These are phyloP conservation scores for Glomus cerebriforme DNA, from an alignment of 192 early-diverging fungal species.

Conservation along the genomic window DNA sequence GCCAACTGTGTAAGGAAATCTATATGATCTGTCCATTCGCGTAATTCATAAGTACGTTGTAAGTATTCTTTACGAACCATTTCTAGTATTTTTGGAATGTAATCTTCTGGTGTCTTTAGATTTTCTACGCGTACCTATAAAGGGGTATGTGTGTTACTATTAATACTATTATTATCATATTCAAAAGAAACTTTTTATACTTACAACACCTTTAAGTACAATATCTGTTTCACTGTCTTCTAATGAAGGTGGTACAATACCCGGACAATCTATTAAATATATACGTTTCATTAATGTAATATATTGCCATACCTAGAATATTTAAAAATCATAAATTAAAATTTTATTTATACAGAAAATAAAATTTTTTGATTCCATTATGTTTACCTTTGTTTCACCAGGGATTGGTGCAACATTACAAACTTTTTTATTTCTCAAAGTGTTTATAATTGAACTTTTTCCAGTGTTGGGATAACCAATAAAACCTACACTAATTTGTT, in stretches of 20 bases:
- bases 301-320: constrained; percentile 88
- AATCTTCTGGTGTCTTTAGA: constrained; percentile 84
- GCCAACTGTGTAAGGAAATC: constrained; percentile 93
- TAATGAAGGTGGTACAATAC: constrained; percentile 86
- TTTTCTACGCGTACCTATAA: constrained; percentile 79
- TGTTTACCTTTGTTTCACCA: constrained; percentile 81
- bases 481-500: constrained; percentile 98
- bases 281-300: constrained; percentile 98
- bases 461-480: constrained; percentile 99
- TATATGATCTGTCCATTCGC: constrained; percentile 80
- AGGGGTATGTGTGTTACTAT: background rate
- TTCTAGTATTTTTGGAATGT: constrained; percentile 78
- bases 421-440: constrained; percentile 91
- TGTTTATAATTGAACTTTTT: constrained; percentile 98
- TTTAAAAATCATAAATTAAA: background rate
- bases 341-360: background rate
- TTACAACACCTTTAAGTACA: constrained; percentile 93
- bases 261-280: constrained; percentile 98
- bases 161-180: background rate
- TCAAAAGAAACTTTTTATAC: background rate
- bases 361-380: background rate
- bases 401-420: constrained; percentile 98
- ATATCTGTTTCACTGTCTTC: constrained; percentile 94
- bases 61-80: constrained; percentile 91
- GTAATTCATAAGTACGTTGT: constrained; percentile 87